phyloP scores from a whole-genome alignment of 345 rosid species.

The Rhizophora mangle region DNA sequence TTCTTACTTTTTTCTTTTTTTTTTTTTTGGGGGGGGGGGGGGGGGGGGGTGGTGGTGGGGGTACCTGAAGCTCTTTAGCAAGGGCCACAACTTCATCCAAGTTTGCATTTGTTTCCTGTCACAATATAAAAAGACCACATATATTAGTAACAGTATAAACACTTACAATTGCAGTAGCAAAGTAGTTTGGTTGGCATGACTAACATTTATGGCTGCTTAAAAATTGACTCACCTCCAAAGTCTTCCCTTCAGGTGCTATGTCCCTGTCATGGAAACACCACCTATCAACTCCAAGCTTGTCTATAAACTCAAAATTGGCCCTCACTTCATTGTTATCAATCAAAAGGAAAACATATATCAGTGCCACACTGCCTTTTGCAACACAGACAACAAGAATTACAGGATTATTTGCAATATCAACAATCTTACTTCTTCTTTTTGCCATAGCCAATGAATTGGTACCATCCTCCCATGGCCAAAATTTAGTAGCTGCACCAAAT shows the following conservation, averaged over 20 bases:
- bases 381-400: neutral
- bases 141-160: neutral
- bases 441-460: slow-evolving; percentile 89
- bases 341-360: neutral
- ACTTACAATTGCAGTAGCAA: neutral
- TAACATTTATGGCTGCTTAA: too few species aligned
- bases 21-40: too few species aligned
- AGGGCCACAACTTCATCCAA: slow-evolving; percentile 92
- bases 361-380: neutral
- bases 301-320: slow-evolving; percentile 91
- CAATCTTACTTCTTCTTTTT: slow-evolving; percentile 85
- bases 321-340: slow-evolving; percentile 57
- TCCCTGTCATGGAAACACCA: slow-evolving; percentile 99
- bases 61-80: slow-evolving; percentile 86
- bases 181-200: too few species aligned
- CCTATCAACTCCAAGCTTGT: slow-evolving; percentile 85
- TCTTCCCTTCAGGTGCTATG: slow-evolving; percentile 80
- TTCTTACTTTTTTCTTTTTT: neutral
- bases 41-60: too few species aligned
- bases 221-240: slow-evolving; percentile 56
- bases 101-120: slow-evolving; percentile 78
- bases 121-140: slow-evolving; percentile 1
- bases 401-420: slow-evolving; percentile 1
- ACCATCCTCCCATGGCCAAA: slow-evolving; percentile 99
- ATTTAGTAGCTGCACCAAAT: slow-evolving; percentile 81